Evolutionary conservation across 2,329 filamentous ascomycete species (phyloP).

Genomic region (Monosporascus sp.): DNA sequence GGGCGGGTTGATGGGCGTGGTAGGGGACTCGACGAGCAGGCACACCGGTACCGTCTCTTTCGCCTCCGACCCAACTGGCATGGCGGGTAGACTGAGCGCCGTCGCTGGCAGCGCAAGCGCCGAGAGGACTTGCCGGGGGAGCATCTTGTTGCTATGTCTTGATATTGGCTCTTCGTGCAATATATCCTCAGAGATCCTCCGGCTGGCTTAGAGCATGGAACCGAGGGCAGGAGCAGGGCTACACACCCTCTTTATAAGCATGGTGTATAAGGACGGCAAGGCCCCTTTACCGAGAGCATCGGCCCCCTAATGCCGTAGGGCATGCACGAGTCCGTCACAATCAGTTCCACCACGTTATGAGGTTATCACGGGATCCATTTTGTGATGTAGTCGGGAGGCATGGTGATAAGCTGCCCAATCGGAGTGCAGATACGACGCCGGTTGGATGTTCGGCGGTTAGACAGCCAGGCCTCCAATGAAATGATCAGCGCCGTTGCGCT

Average conservation of each 20-base stretch:
- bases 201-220: not conserved
- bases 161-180: not conserved
- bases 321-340: not conserved
- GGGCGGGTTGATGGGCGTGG: slow-evolving; percentile 11
- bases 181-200: not conserved
- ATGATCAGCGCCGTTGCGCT: not conserved
- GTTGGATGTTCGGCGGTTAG: not conserved
- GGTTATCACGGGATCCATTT: not conserved
- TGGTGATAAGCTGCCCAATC: not conserved
- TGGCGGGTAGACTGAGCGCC: slow-evolving; percentile 9
- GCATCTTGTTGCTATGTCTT: slow-evolving; percentile 7
- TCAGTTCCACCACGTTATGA: not conserved
- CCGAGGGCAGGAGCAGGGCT: not conserved
- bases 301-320: not conserved
- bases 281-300: not conserved
- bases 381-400: not conserved
- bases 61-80: not conserved
- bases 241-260: not conserved
- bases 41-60: slow-evolving; percentile 5
- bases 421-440: not conserved
- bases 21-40: slow-evolving; percentile 7
- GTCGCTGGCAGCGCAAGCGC: slow-evolving; percentile 3
- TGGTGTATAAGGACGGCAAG: not conserved
- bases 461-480: not conserved
- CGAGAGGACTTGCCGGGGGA: slow-evolving; percentile 7